Evolutionary conservation across 257 asterid species (phyloP), one percentile per base, ranked within the genome.

Genomic region (Hygrophila difformis): DNA sequence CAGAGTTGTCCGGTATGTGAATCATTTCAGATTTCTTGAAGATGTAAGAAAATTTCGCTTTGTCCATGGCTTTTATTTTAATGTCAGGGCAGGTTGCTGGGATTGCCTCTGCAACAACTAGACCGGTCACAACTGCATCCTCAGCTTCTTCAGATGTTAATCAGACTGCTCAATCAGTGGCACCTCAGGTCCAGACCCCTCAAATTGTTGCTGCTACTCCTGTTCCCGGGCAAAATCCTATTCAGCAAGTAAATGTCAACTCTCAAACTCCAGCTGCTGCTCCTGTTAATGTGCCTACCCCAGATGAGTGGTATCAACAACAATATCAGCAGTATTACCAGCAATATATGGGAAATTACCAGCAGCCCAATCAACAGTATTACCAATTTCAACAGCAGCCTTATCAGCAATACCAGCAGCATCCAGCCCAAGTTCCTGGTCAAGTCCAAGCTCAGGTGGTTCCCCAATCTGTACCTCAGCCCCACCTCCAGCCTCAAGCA

Each of bases 241-340:
- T 38, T 50, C 64, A 61, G 60, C 82, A 68, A 53, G 58, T 49
- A 14, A 66, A 47, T 72, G 55, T 74, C 42, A 63, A 31, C 59
- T 39, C 85, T 58, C 87, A 78, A 54, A 61, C 83, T 34, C 57
- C 65, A n/a, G 47, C 42, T 47, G 65, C 54, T 38, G 77, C 66
- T 50, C 49, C 82, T 55, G 70, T 55, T 49, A 51, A 77, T 36
- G 57, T 44, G 57, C 71, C 77, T 39, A 74, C 86, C 41, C 74
- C 78, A 8, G 96, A 77, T 14, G 94, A 79, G 64, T 75, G 81
- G 96, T 75, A 82, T 56, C 94, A 86, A 56, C 94, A 78, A 37
- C 92, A 87, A 21, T 86, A 82, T 61, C 97, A 81, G 65, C 93
- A 88, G 53, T 84, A 82, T 64, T 79, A 85, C 73, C 96, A 84